Evolutionary conservation across 106 monocot genomes (phyloP), one percentile per base, ranked within the genome.

Genomic region (Dactylorhiza incarnata): DNA sequence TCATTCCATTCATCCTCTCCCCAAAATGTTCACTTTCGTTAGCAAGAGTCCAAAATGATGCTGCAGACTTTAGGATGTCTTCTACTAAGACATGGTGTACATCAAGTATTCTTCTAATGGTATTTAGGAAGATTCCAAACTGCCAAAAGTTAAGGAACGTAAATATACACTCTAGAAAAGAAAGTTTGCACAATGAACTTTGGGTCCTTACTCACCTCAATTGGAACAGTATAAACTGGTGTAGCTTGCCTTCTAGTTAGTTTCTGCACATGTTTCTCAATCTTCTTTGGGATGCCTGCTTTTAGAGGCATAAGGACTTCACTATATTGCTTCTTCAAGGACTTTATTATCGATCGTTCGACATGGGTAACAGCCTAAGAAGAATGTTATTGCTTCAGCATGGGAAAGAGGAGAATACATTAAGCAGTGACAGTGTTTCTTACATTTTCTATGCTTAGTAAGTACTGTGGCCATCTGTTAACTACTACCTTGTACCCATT

Each of bases 241-340:
- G 68, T 74, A 69, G 86, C 86, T 62, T 91, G 94, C 29, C 87
- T 73, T 70, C 93, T 89, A 66, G 86, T 91, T 7, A 99, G 53
- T 76, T 91, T 99, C 50, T 94, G 91, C 13, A 99, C 86, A n/a
- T 97, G 91, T 77, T 97, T 93, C 76, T 99, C 97, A 25, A 97
- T 84, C 71, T 78, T 87, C 76, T 94, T 85, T 45, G 93, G 94
- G 19, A 99, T 86, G 58, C 91, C 85, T 49, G 91, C 94, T 83
- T 79, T 89, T 46, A 99, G 63, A 75, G 97, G 97, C 25, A 87
- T 69, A 12, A 99, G 66, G 53, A 79, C 80, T 13, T 99, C 93
- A 76, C 16, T 84, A 71, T 88, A 89, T 74, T 94, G 94, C 70
- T 94, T 99, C 73, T 99, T 94, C 67, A 94, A 70, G 66, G 87